Base-by-base conservation (phyloP, 169 alveolate genomes). In the Cryptosporidium sp. region DNA sequence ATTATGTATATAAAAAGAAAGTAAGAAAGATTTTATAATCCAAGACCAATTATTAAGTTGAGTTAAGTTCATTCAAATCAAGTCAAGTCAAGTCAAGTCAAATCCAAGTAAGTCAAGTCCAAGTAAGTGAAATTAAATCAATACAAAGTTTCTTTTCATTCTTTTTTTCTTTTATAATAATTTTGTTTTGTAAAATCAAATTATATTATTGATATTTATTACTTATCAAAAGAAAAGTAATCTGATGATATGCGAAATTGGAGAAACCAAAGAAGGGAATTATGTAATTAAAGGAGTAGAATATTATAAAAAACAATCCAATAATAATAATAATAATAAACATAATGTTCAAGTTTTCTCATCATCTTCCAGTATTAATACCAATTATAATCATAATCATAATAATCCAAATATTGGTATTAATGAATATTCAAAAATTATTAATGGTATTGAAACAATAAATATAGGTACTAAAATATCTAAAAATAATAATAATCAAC, bases 161-260 rank as follows among this genome's bases (percentile, higher is more conserved):
- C 9, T 10, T 44, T 44, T 44, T 44, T 44, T 12, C 14, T 8
- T 0, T 39, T 39, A 39, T 39, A 39, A 5, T 37, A 37, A 39
- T 39, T 39, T 39, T 39, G 45, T 6, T 39, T 39, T 42, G 14
- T 42, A 42, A 7, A 42, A 9, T 9, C 48, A 42, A 42, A 42
- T 9, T 48, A 67, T 67, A 67, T 33, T 67, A 10, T 33, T 67
- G 26, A 21, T 12, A 39, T 5, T n/a, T 26, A 21, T 21, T 21
- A 39, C 31, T 67, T 0, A 37, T 16, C 21, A 39, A 2, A 39
- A 1, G 12, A 31, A 29, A 67, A 21, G 7, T 80, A 39, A 44
- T 80, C 67, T 80, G 35, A 80, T 80, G 89, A 80, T 80, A 80
- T 80, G 89, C 68, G 45, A 62, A 65, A 31, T 65, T 31, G 89